These are phyloP conservation scores for Ananas comosus DNA, from an alignment of 176 grass and related monocot genomes.

Conservation along the genomic window DNA sequence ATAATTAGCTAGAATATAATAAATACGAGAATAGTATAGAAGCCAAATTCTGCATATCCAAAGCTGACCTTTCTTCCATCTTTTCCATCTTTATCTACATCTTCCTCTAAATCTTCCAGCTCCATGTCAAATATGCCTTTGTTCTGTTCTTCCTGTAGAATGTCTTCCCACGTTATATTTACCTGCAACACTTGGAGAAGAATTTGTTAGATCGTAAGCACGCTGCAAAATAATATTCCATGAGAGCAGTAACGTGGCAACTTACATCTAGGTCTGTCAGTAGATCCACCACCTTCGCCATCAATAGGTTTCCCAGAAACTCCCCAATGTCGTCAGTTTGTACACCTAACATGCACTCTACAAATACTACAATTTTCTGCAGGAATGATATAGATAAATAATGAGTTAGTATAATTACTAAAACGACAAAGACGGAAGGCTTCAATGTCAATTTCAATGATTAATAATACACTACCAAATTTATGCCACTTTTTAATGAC, in stretches of 20 bases:
- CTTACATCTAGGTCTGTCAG: slow-evolving; percentile 83
- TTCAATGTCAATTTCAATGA: neutral
- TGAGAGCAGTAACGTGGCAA: slow-evolving; percentile 5
- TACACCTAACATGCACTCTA: slow-evolving; percentile 77
- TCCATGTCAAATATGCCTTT: slow-evolving; percentile 94
- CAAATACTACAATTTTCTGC: slow-evolving; percentile 61
- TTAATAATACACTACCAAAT: no score
- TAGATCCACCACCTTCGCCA: slow-evolving; percentile 80
- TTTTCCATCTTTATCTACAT: slow-evolving; percentile 33
- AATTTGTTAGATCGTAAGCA: slow-evolving; percentile 17
- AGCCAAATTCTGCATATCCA: neutral
- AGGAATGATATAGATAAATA: neutral
- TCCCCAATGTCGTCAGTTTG: slow-evolving; percentile 55
- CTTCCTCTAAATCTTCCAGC: slow-evolving; percentile 65
- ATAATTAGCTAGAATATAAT: neutral
- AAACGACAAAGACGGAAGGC: neutral
- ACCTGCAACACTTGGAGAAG: slow-evolving; percentile 39
- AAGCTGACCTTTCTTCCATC: slow-evolving; percentile 32
- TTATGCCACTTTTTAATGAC: no score
- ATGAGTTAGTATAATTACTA: neutral
- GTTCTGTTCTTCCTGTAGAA: slow-evolving; percentile 67
- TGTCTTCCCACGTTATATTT: slow-evolving; percentile 82
- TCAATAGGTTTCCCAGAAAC: slow-evolving; percentile 50
- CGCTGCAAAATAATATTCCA: slow-evolving; percentile 9
- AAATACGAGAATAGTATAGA: neutral